Conservation (phyloP, 2,329 filamentous ascomycete species). For the Fusarium brachygibbosum region DNA sequence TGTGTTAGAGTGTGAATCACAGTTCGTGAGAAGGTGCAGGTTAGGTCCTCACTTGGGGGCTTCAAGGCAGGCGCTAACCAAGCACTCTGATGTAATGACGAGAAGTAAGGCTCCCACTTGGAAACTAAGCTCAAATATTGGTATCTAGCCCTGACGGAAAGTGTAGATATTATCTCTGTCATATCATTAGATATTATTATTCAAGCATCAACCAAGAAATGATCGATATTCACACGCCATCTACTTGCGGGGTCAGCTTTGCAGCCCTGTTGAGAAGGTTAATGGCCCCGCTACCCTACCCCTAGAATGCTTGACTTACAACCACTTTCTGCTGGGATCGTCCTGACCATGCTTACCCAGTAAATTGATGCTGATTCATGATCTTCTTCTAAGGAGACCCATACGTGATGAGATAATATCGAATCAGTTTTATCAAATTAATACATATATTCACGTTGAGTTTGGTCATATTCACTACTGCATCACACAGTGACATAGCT, state of each 20-base stretch:
- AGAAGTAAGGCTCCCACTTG: neutral
- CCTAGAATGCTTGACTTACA: constrained; percentile 27
- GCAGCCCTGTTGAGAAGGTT: neutral
- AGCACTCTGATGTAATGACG: constrained; percentile 16
- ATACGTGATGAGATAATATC: neutral
- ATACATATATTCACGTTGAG: neutral
- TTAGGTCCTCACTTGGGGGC: constrained; percentile 16
- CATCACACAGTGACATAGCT: constrained; percentile 6
- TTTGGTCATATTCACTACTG: neutral
- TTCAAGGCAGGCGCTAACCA: constrained; percentile 19
- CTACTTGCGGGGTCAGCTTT: constrained; percentile 26
- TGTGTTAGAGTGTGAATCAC: constrained; percentile 26
- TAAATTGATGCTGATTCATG: neutral
- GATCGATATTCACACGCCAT: constrained; percentile 25
- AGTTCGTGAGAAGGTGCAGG: constrained; percentile 16
- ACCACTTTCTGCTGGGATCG: neutral
- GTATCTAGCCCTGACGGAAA: neutral
- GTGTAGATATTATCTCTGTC: neutral
- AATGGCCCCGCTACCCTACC: constrained; percentile 20
- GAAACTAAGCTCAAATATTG: neutral
- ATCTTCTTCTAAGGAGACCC: neutral
- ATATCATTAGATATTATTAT: constrained; percentile 21
- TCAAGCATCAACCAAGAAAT: constrained; percentile 13
- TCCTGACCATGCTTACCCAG: neutral
- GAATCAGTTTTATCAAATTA: neutral